Conservation (phyloP, 2,329 filamentous ascomycete genomes). For the Talaromyces sp. region DNA sequence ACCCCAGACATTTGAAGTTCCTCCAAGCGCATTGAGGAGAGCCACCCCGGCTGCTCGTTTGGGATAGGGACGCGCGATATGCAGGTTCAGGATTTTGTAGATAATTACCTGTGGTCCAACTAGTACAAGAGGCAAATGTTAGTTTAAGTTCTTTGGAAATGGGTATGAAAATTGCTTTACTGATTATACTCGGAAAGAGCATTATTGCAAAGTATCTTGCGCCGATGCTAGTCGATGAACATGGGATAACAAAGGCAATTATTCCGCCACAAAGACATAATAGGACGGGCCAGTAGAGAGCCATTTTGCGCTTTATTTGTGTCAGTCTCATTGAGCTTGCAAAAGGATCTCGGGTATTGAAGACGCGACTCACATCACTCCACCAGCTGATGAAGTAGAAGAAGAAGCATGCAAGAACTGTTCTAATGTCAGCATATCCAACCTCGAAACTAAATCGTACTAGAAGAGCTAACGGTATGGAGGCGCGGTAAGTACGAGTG, state of each 20-base stretch:
- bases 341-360: background rate
- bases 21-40: background rate
- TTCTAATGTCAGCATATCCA: no score
- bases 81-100: background rate
- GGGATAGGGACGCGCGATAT: background rate
- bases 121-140: background rate
- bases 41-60: background rate
- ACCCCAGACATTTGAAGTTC: background rate
- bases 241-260: background rate
- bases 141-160: background rate
- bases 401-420: background rate
- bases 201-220: background rate
- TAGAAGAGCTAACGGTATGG: conserved; percentile 13
- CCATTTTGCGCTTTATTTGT: background rate
- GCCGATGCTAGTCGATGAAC: background rate
- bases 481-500: conserved; percentile 23
- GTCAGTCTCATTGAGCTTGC: background rate
- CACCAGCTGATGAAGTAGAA: background rate
- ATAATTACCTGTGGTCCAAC: background rate
- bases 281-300: background rate
- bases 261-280: background rate
- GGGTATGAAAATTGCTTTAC: background rate
- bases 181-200: background rate
- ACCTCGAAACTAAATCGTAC: no score
- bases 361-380: background rate